phyloP scores from a whole-genome alignment of 805 yeast genomes.

The Wickerhamomyces subpelliculosus region DNA sequence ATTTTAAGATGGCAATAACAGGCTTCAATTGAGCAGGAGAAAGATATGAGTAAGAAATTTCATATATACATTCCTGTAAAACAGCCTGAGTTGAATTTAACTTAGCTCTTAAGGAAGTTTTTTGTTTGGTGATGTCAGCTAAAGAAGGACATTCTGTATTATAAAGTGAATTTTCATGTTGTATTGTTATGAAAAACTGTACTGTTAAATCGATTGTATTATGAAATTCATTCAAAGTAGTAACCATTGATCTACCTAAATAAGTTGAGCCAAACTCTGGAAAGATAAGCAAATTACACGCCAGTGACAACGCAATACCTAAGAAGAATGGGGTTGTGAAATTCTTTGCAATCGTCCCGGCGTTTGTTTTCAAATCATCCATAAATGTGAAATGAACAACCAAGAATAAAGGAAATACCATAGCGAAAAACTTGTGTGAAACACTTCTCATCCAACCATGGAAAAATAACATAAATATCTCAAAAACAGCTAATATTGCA shows the following conservation, averaged over 20 bases:
- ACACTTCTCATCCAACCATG: conserved; percentile 46
- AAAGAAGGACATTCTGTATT: conserved; percentile 21
- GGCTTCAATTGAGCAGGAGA: conserved; percentile 36
- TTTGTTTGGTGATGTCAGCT: conserved; percentile 27
- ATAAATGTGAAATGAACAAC: conserved; percentile 44
- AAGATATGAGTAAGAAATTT: conserved; percentile 39
- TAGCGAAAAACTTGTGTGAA: conserved; percentile 37
- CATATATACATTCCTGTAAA: conserved; percentile 41
- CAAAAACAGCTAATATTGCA: conserved; percentile 37
- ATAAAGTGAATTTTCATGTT: conserved; percentile 12
- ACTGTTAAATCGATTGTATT: conserved; percentile 30
- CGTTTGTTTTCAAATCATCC: conserved; percentile 25
- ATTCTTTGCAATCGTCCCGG: conserved; percentile 26
- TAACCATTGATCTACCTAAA: conserved; percentile 36
- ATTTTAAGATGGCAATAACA: conserved; percentile 25
- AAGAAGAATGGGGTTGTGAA: conserved; percentile 38
- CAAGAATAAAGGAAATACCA: conserved; percentile 41
- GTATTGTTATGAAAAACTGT: conserved; percentile 29
- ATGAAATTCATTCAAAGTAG: conserved; percentile 33
- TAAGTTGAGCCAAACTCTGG: conserved; percentile 48
- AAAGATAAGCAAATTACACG: conserved; percentile 35
- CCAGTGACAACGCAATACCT: conserved; percentile 38
- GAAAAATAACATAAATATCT: conserved; percentile 37
- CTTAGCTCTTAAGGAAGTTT: conserved; percentile 25
- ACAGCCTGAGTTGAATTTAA: conserved; percentile 30